These are phyloP conservation scores for Aspergillus heteromorphus DNA, from an alignment of 495 filamentous ascomycete genomes.

Conservation along the genomic window DNA sequence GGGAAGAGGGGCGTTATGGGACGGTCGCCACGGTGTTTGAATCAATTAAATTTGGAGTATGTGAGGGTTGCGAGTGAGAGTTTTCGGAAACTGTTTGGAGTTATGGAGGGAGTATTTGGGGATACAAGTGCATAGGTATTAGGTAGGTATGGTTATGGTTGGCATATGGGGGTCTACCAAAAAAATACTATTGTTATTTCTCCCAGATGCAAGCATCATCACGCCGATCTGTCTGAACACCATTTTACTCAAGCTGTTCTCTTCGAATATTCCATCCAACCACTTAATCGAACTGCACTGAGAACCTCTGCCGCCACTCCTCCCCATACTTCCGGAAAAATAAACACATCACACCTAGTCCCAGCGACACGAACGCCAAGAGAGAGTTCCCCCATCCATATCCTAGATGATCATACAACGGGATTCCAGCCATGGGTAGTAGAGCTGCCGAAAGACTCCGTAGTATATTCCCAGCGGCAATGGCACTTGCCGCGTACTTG, in stretches of 20 bases:
- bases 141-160: too few relatives aligned
- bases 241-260: too few relatives aligned
- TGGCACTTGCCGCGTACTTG: conserved; percentile 48
- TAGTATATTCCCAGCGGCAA: conserved; percentile 13
- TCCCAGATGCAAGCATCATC: too few relatives aligned
- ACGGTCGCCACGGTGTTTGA: neutral
- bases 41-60: neutral
- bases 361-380: conserved; percentile 14
- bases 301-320: too few relatives aligned
- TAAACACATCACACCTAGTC: too few relatives aligned
- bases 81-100: neutral
- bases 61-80: neutral
- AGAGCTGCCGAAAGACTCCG: conserved; percentile 10
- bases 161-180: too few relatives aligned
- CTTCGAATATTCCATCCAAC: too few relatives aligned
- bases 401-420: conserved; percentile 41
- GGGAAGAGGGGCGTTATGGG: neutral
- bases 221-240: too few relatives aligned
- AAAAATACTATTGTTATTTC: too few relatives aligned
- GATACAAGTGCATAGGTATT: too few relatives aligned
- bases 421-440: conserved; percentile 46
- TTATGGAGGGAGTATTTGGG: neutral
- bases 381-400: conserved; percentile 53
- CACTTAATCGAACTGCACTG: too few relatives aligned
- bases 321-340: too few relatives aligned